These are phyloP conservation scores for Nemania sp. DNA, from an alignment of 2,329 filamentous ascomycete genomes.

Conservation along the genomic window DNA sequence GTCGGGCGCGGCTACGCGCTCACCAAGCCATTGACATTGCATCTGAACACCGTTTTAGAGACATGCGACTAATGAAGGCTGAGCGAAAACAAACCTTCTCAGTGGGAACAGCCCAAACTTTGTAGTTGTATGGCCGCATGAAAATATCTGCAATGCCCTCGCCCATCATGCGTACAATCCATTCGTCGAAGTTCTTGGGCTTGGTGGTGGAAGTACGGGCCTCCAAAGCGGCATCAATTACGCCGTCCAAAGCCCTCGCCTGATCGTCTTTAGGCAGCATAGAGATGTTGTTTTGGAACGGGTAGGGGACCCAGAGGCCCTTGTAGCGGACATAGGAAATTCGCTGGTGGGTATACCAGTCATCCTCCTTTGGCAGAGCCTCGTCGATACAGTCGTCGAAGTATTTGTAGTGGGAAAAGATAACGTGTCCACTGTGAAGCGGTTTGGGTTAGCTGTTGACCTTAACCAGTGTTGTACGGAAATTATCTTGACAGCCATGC, in stretches of 20 bases:
- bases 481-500: not conserved
- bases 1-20: constrained; percentile 96
- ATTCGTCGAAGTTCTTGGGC: constrained; percentile 97
- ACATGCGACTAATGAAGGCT: not conserved
- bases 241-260: constrained; percentile 88
- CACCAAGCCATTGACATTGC: constrained; percentile 98
- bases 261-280: constrained; percentile 98
- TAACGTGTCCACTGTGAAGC: constrained; percentile 76
- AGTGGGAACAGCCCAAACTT: constrained; percentile 98
- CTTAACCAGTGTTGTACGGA: not conserved
- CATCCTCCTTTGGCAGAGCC: constrained; percentile 87
- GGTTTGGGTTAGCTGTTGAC: constrained; percentile 10
- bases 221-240: constrained; percentile 93
- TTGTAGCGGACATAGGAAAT: constrained; percentile 99
- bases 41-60: constrained; percentile 63
- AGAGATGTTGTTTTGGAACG: constrained; percentile 99
- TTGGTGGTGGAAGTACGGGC: constrained; percentile 85
- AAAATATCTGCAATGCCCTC: constrained; percentile 89
- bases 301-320: constrained; percentile 95
- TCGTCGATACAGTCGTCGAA: constrained; percentile 99
- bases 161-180: constrained; percentile 93
- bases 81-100: constrained; percentile 72
- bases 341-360: constrained; percentile 98
- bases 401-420: constrained; percentile 99
- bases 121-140: constrained; percentile 99